These are phyloP conservation scores for Musa balbisiana DNA, from an alignment of 202 grass and related monocot species.

Conservation along the genomic window DNA sequence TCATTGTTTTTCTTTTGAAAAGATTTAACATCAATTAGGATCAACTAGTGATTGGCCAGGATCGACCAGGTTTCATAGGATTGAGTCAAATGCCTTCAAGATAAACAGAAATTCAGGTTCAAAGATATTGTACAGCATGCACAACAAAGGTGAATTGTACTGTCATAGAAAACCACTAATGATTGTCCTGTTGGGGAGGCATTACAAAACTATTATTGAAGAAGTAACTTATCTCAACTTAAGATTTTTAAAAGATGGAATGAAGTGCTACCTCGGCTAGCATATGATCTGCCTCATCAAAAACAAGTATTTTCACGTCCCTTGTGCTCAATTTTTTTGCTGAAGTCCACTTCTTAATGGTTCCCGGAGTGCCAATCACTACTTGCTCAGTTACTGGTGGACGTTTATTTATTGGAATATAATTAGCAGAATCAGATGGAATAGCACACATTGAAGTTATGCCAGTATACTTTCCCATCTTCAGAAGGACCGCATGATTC, in stretches of 20 bases:
- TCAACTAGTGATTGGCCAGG: background rate
- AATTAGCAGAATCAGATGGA: slow-evolving; percentile 51
- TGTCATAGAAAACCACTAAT: no score
- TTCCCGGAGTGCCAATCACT: slow-evolving; percentile 88
- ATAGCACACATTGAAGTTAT: slow-evolving; percentile 79
- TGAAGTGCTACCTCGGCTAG: slow-evolving; percentile 53
- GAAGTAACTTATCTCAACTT: no score
- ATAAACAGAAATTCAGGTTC: no score
- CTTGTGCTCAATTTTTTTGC: slow-evolving; percentile 57
- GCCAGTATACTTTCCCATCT: slow-evolving; percentile 85
- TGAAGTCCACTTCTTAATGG: slow-evolving; percentile 78
- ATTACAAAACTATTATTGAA: no score
- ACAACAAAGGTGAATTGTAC: no score
- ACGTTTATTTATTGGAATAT: slow-evolving; percentile 45
- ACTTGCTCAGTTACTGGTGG: slow-evolving; percentile 62
- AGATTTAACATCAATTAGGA: no score
- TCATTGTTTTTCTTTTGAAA: no score
- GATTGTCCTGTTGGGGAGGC: no score
- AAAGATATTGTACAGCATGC: no score
- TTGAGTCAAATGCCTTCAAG: no score
- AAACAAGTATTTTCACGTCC: slow-evolving; percentile 74
- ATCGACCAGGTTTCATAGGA: no score
- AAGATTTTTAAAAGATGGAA: background rate
- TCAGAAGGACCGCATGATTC: slow-evolving; percentile 75
- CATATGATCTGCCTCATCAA: slow-evolving; percentile 95